Conservation (phyloP, 345 rosid species). For the Salix brachista region DNA sequence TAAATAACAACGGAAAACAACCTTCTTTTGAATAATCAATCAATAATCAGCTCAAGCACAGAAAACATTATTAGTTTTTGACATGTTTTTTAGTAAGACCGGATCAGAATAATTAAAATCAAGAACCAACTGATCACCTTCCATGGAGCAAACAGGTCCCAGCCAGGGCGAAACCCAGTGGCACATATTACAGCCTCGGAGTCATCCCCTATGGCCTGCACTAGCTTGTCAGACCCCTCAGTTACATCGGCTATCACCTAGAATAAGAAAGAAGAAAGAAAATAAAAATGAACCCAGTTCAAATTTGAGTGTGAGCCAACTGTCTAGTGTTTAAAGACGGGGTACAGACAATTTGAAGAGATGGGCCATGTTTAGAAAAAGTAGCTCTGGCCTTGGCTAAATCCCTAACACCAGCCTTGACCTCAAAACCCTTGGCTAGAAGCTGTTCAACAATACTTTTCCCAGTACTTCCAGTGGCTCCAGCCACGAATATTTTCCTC, state of each 20-base stretch:
- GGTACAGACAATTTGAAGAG: constrained; percentile 65
- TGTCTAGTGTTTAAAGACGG: background rate
- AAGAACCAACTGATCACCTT: constrained; percentile 36
- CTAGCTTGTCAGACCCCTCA: constrained; percentile 69
- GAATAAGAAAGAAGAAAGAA: background rate
- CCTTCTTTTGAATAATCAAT: too few species aligned
- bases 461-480: constrained; percentile 84
- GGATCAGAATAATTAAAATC: too few species aligned
- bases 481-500: constrained; percentile 81
- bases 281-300: background rate
- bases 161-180: constrained; percentile 74
- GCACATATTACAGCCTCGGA: constrained; percentile 86
- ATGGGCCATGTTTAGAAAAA: constrained; percentile 49
- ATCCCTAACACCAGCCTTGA: constrained; percentile 85
- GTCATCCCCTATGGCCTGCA: constrained; percentile 76
- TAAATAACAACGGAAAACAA: too few species aligned
- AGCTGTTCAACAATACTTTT: constrained; percentile 80
- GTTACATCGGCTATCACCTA: constrained; percentile 92
- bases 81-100: too few species aligned
- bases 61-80: background rate
- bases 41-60: background rate
- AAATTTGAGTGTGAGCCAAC: background rate
- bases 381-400: constrained; percentile 60
- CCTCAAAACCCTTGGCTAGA: constrained; percentile 71
- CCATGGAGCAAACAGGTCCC: constrained; percentile 86